phyloP scores from a whole-genome alignment of 257 asterid genomes.

The Solanum pinnatisectum region DNA sequence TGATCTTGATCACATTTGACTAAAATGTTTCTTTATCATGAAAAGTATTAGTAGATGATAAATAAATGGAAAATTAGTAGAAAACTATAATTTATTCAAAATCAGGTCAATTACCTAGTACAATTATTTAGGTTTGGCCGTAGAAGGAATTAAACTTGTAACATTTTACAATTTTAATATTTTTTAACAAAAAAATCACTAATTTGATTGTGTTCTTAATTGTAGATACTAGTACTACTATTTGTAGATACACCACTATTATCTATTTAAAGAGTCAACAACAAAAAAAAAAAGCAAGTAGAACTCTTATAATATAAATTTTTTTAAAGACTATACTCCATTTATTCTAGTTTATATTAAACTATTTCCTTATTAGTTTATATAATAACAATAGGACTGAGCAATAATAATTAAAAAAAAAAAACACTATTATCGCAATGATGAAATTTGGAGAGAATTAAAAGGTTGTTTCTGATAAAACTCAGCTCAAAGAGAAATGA shows the following conservation, averaged over 20 bases:
- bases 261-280: too few species aligned
- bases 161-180: background rate
- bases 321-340: too few species aligned
- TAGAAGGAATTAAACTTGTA: background rate
- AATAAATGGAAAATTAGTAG: background rate
- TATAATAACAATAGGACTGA: too few species aligned
- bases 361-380: background rate
- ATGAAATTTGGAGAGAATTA: too few species aligned
- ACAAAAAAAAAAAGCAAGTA: too few species aligned
- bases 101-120: background rate
- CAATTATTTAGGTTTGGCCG: background rate
- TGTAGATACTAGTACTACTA: too few species aligned
- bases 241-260: too few species aligned
- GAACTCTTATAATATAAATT: too few species aligned
- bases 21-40: background rate
- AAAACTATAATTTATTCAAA: background rate
- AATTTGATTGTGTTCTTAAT: background rate
- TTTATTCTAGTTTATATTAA: background rate
- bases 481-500: background rate
- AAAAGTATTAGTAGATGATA: too few species aligned
- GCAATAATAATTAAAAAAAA: too few species aligned
- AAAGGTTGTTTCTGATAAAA: background rate
- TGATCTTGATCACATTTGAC: background rate
- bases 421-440: too few species aligned
- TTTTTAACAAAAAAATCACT: background rate